A percentile compares a stretch with the other conserved stretches of the same genome.
Conservation (phyloP, 306 rosid genomes). For the Quercus gilva region DNA sequence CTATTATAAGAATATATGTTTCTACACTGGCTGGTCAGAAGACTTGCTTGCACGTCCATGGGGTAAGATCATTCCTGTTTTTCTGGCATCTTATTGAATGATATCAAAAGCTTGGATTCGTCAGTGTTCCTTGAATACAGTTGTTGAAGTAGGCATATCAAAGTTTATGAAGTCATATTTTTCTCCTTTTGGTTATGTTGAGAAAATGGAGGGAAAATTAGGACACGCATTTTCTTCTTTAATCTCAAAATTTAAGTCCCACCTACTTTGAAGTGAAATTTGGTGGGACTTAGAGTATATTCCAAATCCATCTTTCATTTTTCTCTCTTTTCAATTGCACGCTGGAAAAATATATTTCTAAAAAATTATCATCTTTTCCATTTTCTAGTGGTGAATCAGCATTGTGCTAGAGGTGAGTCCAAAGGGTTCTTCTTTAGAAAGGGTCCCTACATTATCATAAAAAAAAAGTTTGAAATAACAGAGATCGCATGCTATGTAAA, state of each 20-base stretch:
- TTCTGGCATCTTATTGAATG: neutral
- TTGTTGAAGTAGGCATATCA: neutral
- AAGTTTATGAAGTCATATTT: neutral
- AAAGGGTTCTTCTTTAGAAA: too few relatives aligned
- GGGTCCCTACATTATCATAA: too few relatives aligned
- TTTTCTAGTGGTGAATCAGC: neutral
- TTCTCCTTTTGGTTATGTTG: neutral
- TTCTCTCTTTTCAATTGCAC: neutral
- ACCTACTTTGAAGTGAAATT: neutral
- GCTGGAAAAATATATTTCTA: neutral
- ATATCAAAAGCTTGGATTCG: too few relatives aligned
- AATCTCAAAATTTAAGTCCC: neutral
- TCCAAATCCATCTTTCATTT: neutral
- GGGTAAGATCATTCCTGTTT: slow-evolving; percentile 45
- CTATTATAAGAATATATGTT: too few relatives aligned
- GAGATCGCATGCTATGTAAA: neutral
- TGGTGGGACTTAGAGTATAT: too few relatives aligned
- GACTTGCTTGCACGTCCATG: slow-evolving; percentile 83
- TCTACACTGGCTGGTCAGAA: slow-evolving; percentile 62
- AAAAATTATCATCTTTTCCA: neutral
- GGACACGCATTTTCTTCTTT: neutral
- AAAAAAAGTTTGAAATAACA: neutral
- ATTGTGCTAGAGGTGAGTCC: neutral
- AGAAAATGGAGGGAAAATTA: neutral
- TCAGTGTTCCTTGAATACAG: neutral